Base-by-base conservation (phyloP, 2,329 filamentous ascomycete species). In the Alternaria postmessia region DNA sequence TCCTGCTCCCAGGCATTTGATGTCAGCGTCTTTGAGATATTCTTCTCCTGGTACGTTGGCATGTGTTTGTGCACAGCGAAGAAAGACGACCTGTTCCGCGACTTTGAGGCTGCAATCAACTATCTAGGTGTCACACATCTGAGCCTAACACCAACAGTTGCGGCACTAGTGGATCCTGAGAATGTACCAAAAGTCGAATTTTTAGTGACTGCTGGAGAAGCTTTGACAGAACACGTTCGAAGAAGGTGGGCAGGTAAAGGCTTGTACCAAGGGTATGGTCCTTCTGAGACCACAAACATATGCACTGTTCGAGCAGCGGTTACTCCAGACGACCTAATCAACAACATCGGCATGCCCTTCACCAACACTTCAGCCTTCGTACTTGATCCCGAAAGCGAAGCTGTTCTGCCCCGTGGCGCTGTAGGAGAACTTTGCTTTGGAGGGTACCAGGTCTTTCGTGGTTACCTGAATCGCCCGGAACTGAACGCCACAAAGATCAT, bases 11-110 rank as follows among this genome's bases (percentile, higher is more conserved):
- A 93, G 71, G 90, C 90, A 0, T 96, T 96, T 72, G 92, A 96
- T 71, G 85, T 96, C 2, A 96, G 92, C 0, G 91, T 96, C 0
- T 96, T 96, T 73, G 93, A 96, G 71, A 94, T 96, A 14, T 94
- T 96, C 75, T 96, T 92, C 69, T 83, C 92, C 0, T 96, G 93
- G 90, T 86, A 86, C 47, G 84, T 85, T 34, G 92, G 92, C 4
- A 92, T 94, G 82, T 91, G 89, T 61, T 82, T 97, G 12, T 96
- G 91, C 72, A 87, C 91, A 2, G 90, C 88, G 0, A 86, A 83
- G 0, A 93, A 94, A 66, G 91, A 95, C 67, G 85, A 87, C 2
- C 79, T 96, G 0, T 92, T 94, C 69, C 83, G 83, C 39, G 88
- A 96, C 67, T 81, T 96, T 8, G 91, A 93, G 74, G 76, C 80